Base-by-base conservation (phyloP, 176 grass and related monocot species). In the Oryza rufipogon region DNA sequence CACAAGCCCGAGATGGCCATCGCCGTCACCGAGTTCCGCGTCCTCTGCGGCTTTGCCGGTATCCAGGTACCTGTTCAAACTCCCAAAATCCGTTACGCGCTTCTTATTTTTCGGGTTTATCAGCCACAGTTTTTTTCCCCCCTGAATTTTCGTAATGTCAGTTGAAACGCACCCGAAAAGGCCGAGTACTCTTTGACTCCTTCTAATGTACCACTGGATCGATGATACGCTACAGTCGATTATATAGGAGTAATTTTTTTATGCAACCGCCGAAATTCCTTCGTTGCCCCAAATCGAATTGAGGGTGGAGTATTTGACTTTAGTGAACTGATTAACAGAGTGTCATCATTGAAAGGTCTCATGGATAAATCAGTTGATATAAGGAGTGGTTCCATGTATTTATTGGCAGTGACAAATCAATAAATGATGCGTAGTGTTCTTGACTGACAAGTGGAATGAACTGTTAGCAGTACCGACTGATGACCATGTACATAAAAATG, bases 1-100 rank as follows among this genome's bases (percentile, higher is more conserved):
- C 93, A 99, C 80, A 99, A 99, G 84, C 96, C 96, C 9, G 96
- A 99, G 76, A 94, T 99, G 96, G 93, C 96, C 46, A 91, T 99
- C 78, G 96, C 93, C 71, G 16, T 99, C 83, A 96, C 96, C 0
- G 91, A 99, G 51, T 99, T 99, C 88, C 94, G 86, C 64, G 93
- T 91, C 25, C 81, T 99, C 16, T 98, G 93, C 81, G 96, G 96
- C 80, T 98, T 98, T 54, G 89, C 89, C 47, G 81, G 70, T 34
- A 80, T 88, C 64, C 61, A 98, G 89, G 96, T 95, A 75, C 77
- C 60, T 77, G n/a, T 81, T 65, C 14, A 9, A 74, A 67, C 3
- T 32, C 30, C 66, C 8, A n/a, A 44, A n/a, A 41, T 9, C 26
- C 17, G 14, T 78, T 10, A 8, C 1, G 11, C 23, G 13, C 9